Evolutionary conservation across 2,329 filamentous ascomycete genomes (phyloP).

Genomic region (Nigrospora oryzae): DNA sequence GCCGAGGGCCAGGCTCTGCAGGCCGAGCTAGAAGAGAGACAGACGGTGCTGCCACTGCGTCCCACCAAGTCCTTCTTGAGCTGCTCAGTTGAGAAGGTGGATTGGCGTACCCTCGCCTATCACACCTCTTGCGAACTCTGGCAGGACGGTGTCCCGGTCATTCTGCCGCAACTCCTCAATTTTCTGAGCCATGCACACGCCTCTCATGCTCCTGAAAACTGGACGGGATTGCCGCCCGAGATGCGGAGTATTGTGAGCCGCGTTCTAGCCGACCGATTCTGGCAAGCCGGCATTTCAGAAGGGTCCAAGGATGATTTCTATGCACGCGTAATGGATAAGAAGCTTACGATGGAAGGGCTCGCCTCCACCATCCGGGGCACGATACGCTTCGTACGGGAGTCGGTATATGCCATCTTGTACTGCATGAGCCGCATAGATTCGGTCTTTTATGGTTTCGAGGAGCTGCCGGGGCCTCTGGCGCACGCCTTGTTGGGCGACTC

Average conservation of each 20-base stretch:
- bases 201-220: conserved; percentile 80
- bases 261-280: conserved; percentile 90
- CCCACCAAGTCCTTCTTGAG: conserved; percentile 88
- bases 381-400: conserved; percentile 82
- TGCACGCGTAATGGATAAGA: conserved; percentile 80
- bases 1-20: conserved; percentile 73
- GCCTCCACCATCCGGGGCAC: conserved; percentile 88
- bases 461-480: conserved; percentile 75
- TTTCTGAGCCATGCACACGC: conserved; percentile 85
- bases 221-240: conserved; percentile 67
- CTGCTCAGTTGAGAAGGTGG: conserved; percentile 83
- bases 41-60: conserved; percentile 67
- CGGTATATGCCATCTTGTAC: conserved; percentile 88
- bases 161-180: conserved; percentile 79
- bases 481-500: conserved; percentile 79
- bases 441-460: conserved; percentile 83
- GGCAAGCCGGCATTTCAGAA: conserved; percentile 94
- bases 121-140: conserved; percentile 74
- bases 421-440: conserved; percentile 82
- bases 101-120: conserved; percentile 64
- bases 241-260: conserved; percentile 70
- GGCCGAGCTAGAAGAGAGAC: conserved; percentile 65
- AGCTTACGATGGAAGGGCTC: conserved; percentile 82
- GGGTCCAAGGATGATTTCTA: conserved; percentile 98
- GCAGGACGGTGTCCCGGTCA: conserved; percentile 71